Base-by-base conservation (phyloP, 2,329 filamentous ascomycete genomes). In the Hypoxylon sp. region DNA sequence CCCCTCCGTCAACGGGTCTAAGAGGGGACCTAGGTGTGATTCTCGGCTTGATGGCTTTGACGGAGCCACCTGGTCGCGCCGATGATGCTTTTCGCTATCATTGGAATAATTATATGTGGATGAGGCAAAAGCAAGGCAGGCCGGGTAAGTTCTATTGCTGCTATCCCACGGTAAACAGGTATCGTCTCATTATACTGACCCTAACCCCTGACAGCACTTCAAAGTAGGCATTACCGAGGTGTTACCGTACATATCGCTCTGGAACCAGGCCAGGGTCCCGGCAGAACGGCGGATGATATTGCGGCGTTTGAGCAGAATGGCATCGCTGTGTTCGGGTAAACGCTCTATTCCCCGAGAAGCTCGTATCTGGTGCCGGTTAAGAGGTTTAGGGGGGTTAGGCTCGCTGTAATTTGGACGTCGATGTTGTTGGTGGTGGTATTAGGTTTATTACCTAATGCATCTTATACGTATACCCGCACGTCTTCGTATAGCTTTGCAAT, bases 11-110 rank as follows among this genome's bases (percentile, higher is more conserved):
- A 6, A 31, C 17, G 6, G 68, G 68, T 4, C 52, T 74, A 7
- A 54, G 59, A 0, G 72, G 72, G 0, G 48, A 69, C n/a, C 24
- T 74, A 19, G 53, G 51, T 1, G 50, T 65, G 0, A 50, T 74
- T 4, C 58, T 74, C 2, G 72, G 63, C 2, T 63, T 70, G 29
- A 73, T 74, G 71, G 71, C 69, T 8, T 39, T 74, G 37, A 48
- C 69, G 6, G 57, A 73, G 21, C 44, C 52, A 6, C 31, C 1
- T 10, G 52, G 58, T 1, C 13, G 46, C 1, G 65, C 64, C 2
- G 66, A 72, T 47, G 21, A 50, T 11, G 67, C 71, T 2, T 74
- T 74, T 48, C 6, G 6, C 5, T 4, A 10, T 6, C 35, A 42
- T 4, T 62, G 55, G 57, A 63, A 46, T 46, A 57, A 69, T 31